Evolutionary conservation across 495 filamentous ascomycete genomes (phyloP).

Genomic region (Xylaria palmicola): DNA sequence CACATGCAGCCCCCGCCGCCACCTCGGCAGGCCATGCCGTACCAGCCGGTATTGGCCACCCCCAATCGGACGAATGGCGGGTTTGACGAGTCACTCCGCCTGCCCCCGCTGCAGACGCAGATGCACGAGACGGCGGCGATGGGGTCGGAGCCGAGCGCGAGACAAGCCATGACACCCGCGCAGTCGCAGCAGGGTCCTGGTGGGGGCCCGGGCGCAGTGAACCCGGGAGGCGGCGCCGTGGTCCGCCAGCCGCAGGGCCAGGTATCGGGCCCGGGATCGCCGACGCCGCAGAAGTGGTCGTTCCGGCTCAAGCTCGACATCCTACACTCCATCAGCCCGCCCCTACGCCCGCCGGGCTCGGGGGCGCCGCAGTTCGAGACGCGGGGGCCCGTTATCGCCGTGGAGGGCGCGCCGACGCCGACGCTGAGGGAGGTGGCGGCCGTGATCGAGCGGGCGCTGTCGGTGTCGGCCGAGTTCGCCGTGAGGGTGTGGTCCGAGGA

Average conservation of each 20-base stretch:
- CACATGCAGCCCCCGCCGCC: constrained; percentile 29
- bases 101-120: constrained; percentile 61
- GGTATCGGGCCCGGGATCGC: background rate
- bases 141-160: constrained; percentile 14
- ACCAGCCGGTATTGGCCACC: constrained; percentile 18
- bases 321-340: constrained; percentile 38
- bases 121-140: constrained; percentile 24
- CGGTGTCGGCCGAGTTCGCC: constrained; percentile 55
- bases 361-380: constrained; percentile 42
- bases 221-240: constrained; percentile 20
- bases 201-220: constrained; percentile 17
- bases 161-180: constrained; percentile 6
- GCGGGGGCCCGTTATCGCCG: constrained; percentile 75
- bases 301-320: constrained; percentile 32
- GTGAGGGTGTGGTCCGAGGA: constrained; percentile 53
- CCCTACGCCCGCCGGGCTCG: constrained; percentile 46
- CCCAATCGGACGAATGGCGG: constrained; percentile 18
- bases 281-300: constrained; percentile 20
- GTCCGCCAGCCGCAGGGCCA: constrained; percentile 13
- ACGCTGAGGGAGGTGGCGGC: constrained; percentile 55
- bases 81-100: constrained; percentile 46
- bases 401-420: constrained; percentile 68
- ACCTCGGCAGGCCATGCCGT: constrained; percentile 21
- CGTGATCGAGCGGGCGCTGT: constrained; percentile 62
- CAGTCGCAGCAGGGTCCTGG: constrained; percentile 3